Conservation (phyloP, 2,329 filamentous ascomycete genomes). For the Coleophoma eucalyptorum region DNA sequence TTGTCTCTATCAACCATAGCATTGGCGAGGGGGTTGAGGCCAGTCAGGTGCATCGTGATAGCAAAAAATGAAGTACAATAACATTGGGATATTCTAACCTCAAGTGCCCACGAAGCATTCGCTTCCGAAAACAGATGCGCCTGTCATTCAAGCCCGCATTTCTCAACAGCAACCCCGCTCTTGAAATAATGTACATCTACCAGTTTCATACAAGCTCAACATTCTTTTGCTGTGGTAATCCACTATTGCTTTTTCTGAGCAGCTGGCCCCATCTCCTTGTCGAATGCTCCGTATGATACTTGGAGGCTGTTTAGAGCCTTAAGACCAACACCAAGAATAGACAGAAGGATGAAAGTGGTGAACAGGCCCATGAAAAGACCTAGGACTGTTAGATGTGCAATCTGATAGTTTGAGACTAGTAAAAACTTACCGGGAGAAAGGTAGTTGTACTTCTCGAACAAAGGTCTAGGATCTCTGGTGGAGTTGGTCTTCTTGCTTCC, state of each 20-base stretch:
- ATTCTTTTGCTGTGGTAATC: too few species aligned
- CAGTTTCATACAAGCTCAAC: too few species aligned
- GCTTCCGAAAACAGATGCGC: too few species aligned
- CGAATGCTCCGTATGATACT: conserved; percentile 91
- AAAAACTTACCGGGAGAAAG: conserved; percentile 74
- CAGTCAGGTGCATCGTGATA: too few species aligned
- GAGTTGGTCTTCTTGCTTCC: conserved; percentile 32
- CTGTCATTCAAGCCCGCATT: too few species aligned
- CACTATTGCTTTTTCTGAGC: conserved; percentile 45
- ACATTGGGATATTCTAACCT: too few species aligned
- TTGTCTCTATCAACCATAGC: too few species aligned
- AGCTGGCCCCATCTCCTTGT: conserved; percentile 89
- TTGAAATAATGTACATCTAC: too few species aligned
- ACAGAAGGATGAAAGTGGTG: conserved; percentile 65
- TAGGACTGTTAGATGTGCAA: conserved; percentile 30
- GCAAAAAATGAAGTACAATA: too few species aligned
- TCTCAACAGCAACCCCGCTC: too few species aligned
- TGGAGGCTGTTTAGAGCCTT: conserved; percentile 74
- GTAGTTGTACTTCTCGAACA: conserved; percentile 95
- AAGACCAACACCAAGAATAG: conserved; percentile 76
- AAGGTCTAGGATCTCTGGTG: conserved; percentile 41
- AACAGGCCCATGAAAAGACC: conserved; percentile 87
- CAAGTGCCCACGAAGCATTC: too few species aligned
- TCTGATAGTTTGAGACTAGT: neutral
- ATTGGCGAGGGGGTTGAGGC: too few species aligned